A percentile compares a stretch with the other conserved stretches of the same genome.
Conservation (phyloP, 2,329 filamentous ascomycete genomes). For the Xylaria sp. region DNA sequence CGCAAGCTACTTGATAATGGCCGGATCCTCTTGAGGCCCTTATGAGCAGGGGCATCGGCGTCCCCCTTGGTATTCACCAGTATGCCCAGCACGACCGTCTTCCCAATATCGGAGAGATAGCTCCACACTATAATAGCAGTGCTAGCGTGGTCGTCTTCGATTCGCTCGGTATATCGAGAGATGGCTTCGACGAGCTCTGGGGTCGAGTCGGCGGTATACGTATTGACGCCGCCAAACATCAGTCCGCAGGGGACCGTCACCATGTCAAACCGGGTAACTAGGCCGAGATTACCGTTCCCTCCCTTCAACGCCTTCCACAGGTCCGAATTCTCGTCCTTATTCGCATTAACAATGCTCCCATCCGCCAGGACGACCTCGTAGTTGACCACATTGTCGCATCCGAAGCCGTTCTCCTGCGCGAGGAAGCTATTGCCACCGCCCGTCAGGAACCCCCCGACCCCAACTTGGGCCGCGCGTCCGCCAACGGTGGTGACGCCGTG, state of each 20-base stretch:
- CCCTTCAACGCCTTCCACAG: conserved; percentile 46
- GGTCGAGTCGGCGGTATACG: neutral
- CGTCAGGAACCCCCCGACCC: conserved; percentile 33
- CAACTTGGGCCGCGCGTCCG: conserved; percentile 32
- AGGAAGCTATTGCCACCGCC: conserved; percentile 37
- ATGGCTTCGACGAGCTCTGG: neutral
- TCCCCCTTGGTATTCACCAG: neutral
- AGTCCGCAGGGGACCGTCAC: neutral
- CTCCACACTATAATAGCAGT: neutral
- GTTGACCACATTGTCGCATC: conserved; percentile 44
- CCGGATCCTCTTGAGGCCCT: neutral
- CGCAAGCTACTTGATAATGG: neutral
- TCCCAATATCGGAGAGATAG: neutral
- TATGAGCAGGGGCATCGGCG: neutral
- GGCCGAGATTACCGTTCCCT: conserved; percentile 46
- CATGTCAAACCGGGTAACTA: conserved; percentile 27
- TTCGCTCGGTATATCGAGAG: neutral
- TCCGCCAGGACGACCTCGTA: conserved; percentile 47
- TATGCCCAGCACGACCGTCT: neutral
- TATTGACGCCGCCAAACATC: neutral
- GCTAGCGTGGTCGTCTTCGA: neutral
- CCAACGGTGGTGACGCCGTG: conserved; percentile 34
- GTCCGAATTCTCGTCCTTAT: conserved; percentile 38
- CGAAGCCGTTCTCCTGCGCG: conserved; percentile 39
- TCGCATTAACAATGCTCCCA: conserved; percentile 44